Conservation (phyloP, 1,139 yeast genomes). For the Taphrina wiesneri region DNA sequence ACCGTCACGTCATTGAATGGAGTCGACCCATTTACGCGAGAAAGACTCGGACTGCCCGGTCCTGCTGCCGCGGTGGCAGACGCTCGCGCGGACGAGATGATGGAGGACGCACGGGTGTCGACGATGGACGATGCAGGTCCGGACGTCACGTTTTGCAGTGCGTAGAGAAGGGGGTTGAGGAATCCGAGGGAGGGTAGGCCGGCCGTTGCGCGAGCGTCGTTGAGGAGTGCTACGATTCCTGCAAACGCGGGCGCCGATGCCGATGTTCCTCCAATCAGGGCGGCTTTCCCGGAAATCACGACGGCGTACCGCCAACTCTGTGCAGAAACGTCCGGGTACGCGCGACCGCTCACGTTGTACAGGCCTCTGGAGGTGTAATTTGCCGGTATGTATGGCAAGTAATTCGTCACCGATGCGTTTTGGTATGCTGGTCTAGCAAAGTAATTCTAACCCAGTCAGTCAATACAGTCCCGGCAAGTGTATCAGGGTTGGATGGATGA, state of each 20-base stretch:
- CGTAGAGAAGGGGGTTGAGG: constrained; percentile 23
- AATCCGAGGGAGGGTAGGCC: constrained; percentile 25
- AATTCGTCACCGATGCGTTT: constrained; percentile 7
- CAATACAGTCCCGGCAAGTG: not conserved
- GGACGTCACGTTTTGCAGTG: constrained; percentile 5
- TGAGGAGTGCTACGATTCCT: constrained; percentile 17
- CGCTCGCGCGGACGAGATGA: not conserved
- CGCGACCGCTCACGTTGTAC: constrained; percentile 19
- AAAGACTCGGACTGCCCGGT: not conserved
- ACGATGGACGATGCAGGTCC: not conserved
- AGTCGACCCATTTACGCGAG: not conserved
- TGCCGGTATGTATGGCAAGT: constrained; percentile 5
- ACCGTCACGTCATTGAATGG: constrained; percentile 13
- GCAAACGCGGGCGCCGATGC: constrained; percentile 28
- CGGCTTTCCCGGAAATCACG: not conserved
- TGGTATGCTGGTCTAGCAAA: constrained; percentile 18
- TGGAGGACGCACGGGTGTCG: not conserved
- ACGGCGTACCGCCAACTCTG: constrained; percentile 18
- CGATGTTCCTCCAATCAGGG: constrained; percentile 21
- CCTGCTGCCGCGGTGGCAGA: too few relatives aligned
- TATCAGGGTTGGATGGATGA: not conserved
- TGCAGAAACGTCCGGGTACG: constrained; percentile 27
- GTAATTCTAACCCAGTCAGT: not conserved
- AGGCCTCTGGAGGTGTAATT: constrained; percentile 5
- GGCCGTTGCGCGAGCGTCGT: constrained; percentile 5